Conservation (phyloP, 2,329 filamentous ascomycete genomes). For the Colletotrichum echinochloae region DNA sequence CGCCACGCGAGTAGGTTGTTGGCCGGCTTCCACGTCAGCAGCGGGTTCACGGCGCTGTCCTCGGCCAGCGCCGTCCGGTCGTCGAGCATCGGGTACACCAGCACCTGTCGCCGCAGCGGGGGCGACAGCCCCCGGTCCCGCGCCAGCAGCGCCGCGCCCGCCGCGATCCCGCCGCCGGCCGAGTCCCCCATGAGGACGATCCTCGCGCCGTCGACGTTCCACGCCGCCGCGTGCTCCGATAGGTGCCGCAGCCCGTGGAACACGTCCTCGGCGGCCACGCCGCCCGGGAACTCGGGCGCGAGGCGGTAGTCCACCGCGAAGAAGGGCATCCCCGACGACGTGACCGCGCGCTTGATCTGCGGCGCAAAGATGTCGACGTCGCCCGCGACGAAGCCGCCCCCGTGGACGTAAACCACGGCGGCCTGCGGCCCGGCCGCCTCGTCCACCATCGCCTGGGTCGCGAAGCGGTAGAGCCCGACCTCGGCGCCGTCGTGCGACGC, state of each 20-base stretch:
- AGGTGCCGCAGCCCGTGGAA: constrained; percentile 48
- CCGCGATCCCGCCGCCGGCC: constrained; percentile 43
- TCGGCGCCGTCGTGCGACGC: constrained; percentile 24
- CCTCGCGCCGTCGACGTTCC: constrained; percentile 42
- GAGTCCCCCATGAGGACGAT: constrained; percentile 44
- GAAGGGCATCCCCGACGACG: constrained; percentile 49
- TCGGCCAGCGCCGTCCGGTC: constrained; percentile 43
- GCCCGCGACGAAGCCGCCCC: constrained; percentile 55
- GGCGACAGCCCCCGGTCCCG: constrained; percentile 45
- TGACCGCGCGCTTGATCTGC: constrained; percentile 46
- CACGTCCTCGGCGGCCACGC: constrained; percentile 51
- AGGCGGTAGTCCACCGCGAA: constrained; percentile 57
- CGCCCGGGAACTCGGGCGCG: constrained; percentile 56
- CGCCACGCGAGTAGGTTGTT: constrained; percentile 45
- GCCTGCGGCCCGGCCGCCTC: constrained; percentile 35
- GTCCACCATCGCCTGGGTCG: constrained; percentile 20
- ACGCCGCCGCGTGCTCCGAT: constrained; percentile 40
- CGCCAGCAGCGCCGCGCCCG: constrained; percentile 54
- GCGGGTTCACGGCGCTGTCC: constrained; percentile 4
- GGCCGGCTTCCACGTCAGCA: constrained; percentile 41
- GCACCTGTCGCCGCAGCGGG: constrained; percentile 47
- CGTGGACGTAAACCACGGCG: constrained; percentile 55
- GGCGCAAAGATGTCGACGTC: constrained; percentile 45
- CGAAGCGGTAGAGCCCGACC: constrained; percentile 24
- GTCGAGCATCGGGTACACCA: constrained; percentile 52